phyloP scores from a whole-genome alignment of 2,329 filamentous ascomycete species.

The Purpureocillium takamizusanense region DNA sequence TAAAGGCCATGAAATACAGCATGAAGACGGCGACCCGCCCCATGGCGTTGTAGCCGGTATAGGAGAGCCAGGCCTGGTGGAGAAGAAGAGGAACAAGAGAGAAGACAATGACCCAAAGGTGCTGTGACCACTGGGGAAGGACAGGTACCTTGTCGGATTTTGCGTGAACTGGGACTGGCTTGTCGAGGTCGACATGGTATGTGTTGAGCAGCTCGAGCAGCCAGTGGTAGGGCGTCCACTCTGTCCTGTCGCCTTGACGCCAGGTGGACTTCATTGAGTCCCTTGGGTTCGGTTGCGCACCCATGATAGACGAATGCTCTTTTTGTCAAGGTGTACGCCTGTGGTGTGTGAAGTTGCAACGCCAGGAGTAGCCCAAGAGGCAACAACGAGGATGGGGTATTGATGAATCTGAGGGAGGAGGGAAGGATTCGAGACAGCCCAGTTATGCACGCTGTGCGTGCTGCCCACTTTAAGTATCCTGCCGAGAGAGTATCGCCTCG shows the following conservation, averaged over 20 bases:
- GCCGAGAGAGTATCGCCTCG: too few relatives aligned
- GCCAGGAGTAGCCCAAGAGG: too few relatives aligned
- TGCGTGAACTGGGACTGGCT: slow-evolving; percentile 24
- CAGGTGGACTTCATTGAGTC: slow-evolving; percentile 33
- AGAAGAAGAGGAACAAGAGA: slow-evolving; percentile 24
- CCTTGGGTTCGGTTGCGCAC: slow-evolving; percentile 8
- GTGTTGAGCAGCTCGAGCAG: slow-evolving; percentile 20
- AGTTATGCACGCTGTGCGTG: too few relatives aligned
- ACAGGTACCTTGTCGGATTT: slow-evolving; percentile 33
- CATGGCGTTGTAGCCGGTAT: slow-evolving; percentile 18
- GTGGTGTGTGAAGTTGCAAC: too few relatives aligned
- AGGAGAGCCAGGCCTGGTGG: slow-evolving; percentile 24
- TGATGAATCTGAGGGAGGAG: too few relatives aligned
- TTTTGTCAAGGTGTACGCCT: too few relatives aligned
- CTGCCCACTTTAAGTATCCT: too few relatives aligned
- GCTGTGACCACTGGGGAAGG: slow-evolving; percentile 22
- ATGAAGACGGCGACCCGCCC: slow-evolving; percentile 19
- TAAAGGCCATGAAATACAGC: slow-evolving; percentile 29
- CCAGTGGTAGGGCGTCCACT: slow-evolving; percentile 23
- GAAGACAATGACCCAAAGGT: slow-evolving; percentile 30
- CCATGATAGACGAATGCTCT: background rate
- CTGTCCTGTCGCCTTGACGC: slow-evolving; percentile 14
- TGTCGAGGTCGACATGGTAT: slow-evolving; percentile 16
- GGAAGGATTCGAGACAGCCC: too few relatives aligned
- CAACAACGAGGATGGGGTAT: too few relatives aligned